Base-by-base conservation (phyloP, 768 basidiomycete species). In the Lactifluus rugatus region DNA sequence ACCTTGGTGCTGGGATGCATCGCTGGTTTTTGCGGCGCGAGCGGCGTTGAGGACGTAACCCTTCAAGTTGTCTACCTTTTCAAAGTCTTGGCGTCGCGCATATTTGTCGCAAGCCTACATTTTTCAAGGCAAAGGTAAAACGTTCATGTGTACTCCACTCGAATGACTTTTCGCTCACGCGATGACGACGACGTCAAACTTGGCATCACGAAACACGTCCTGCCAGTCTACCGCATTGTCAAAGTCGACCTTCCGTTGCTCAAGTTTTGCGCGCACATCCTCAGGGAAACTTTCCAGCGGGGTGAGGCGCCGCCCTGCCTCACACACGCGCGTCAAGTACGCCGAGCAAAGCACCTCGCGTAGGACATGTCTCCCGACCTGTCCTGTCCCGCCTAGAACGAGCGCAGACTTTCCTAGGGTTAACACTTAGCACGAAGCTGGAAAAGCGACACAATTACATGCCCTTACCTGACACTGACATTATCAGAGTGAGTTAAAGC, bases 121-220 rank as follows among this genome's bases (percentile, higher is more conserved):
- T 31, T 31, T 31, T 28, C 13, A 39, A 34, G 11, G 37, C 8
- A 17, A 26, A 14, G 11, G 17, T 17, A 39, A 39, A 39, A 17
- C 16, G 37, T 39, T 17, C 16, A 16, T 7, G 14, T 17, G 37
- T 39, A 17, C 16, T 37, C 37, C 6, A 17, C 5, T 1, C 37
- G 7, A 39, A 39, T 39, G 37, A 36, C n/a, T 16, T 36, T 36
- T n/a, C 5, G 76, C 79, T 46, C 61, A 83, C 74, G 86, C 77
- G 58, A 91, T 82, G 64, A 82, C 84, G 0, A 91, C 82, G 17
- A 85, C 81, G 68, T 89, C 85, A 81, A 84, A 88, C 48, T 77
- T 79, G 10, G 75, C 78, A 0, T 77, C 73, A 48, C 75, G 74
- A 61, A 87, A 64, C 1, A 31, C n/a, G 17, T 7, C 74, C 77